A percentile compares a stretch with the other conserved stretches of the same genome.
Evolutionary conservation across 1,284 basidiomycete genomes (phyloP).

Genomic region (Trametes pubescens): DNA sequence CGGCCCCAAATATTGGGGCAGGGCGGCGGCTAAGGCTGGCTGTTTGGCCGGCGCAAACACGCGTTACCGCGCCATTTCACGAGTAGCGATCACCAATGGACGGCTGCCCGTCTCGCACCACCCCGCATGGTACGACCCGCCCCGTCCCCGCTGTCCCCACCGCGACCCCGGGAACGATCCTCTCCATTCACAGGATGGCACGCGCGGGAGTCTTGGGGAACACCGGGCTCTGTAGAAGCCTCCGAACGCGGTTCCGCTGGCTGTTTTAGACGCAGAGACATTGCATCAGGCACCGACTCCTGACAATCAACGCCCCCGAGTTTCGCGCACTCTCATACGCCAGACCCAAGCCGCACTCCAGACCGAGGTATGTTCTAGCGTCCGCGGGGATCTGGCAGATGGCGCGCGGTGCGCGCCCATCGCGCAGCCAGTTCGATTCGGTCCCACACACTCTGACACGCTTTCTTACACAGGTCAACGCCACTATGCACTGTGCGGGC

Average conservation of each 20-base stretch:
- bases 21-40: constrained; percentile 25
- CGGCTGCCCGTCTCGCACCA: constrained; percentile 25
- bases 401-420: constrained; percentile 2
- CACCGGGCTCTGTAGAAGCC: background rate
- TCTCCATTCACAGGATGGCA: background rate
- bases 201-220: constrained; percentile 1
- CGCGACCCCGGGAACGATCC: background rate
- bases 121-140: constrained; percentile 25
- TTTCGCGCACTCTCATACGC: too few species aligned
- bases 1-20: constrained; percentile 34
- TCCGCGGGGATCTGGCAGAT: background rate
- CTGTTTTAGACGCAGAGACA: background rate
- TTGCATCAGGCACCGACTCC: background rate
- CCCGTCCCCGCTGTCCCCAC: background rate
- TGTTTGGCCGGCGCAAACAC: constrained; percentile 40
- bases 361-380: background rate
- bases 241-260: background rate
- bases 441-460: constrained; percentile 2
- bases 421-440: background rate
- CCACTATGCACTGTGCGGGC: constrained; percentile 4
- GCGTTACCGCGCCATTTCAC: constrained; percentile 22
- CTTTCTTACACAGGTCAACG: constrained; percentile 1
- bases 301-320: too few species aligned
- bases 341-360: too few species aligned
- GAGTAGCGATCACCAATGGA: constrained; percentile 10